phyloP scores from a whole-genome alignment of 176 grass and related monocot species.

The Musa acuminata region DNA sequence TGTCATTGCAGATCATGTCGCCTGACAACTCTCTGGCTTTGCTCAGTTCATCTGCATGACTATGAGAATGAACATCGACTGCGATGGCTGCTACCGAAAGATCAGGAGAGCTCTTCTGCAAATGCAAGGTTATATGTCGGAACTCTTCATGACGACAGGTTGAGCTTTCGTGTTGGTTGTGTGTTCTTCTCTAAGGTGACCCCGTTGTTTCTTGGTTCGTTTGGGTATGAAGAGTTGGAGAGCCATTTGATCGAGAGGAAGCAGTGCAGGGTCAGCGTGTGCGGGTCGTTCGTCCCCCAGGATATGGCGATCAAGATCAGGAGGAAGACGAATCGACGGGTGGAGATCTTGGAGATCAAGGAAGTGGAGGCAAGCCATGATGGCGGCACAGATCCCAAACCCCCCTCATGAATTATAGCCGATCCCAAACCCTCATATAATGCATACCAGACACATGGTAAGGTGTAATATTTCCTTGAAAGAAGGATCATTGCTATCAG shows the following conservation, averaged over 20 bases:
- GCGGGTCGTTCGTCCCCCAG: slow-evolving; percentile 57
- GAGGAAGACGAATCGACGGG: slow-evolving; percentile 68
- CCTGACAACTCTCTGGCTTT: background rate
- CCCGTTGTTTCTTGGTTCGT: background rate
- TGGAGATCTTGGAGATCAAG: slow-evolving; percentile 82
- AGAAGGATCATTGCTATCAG: too few relatives aligned
- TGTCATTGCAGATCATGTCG: background rate
- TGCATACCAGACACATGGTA: too few relatives aligned
- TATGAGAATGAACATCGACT: slow-evolving; percentile 88
- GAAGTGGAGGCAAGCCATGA: slow-evolving; percentile 27
- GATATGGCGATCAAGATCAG: slow-evolving; percentile 82
- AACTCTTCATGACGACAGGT: background rate
- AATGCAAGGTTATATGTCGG: slow-evolving; percentile 51
- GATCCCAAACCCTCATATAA: too few relatives aligned
- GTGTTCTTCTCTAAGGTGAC: background rate
- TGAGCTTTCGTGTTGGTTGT: background rate
- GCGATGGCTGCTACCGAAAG: slow-evolving; percentile 83
- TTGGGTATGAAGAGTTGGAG: slow-evolving; percentile 49
- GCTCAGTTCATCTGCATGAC: slow-evolving; percentile 61
- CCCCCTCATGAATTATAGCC: too few relatives aligned
- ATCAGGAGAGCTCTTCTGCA: slow-evolving; percentile 68
- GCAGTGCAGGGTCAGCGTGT: slow-evolving; percentile 55
- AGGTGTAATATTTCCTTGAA: too few relatives aligned
- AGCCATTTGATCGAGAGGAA: slow-evolving; percentile 68
- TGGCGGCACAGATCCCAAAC: background rate